Evolutionary conservation across 2,329 filamentous ascomycete genomes (phyloP), one percentile per base, ranked within the genome.

Genomic region (Leptographium wingfieldii): DNA sequence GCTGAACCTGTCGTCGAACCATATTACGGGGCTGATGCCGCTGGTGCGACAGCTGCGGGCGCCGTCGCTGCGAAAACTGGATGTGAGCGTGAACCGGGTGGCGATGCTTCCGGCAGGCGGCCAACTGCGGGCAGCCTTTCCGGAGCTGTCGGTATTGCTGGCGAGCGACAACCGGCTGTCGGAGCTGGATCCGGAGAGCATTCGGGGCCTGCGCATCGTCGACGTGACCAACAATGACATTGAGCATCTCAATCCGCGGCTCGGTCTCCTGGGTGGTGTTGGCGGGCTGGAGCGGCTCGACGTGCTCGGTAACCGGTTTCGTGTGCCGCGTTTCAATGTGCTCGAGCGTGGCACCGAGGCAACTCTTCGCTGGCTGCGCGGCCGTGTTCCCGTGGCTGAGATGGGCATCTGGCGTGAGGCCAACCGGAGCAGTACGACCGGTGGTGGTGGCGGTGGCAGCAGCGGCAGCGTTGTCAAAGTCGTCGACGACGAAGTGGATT

Each of bases 211-310:
- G 60, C 83, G 83, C 64, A 80, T 87, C 5, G 82, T 95, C 3
- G 90, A 95, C 69, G 83, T 90, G 10, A 84, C 83, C 64, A 92
- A 90, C 71, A 97, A 97, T 68, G 87, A 92, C 57, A 90, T 97
- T 63, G 81, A 82, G n/a, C 82, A 83, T 55, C 75, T 97, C 16
- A 89, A 94, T 62, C 87, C 92, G 0, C 83, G 86, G 9, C 79
- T 97, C 12, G 92, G 92, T 0, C 75, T 95, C 14, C 76, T 95
- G 0, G 85, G 86, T 29, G 86, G 85, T 1, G 77, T 71, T 5
- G 77, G 78, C 2, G 74, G 84, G 66, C 63, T 83, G 73, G 75
- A 87, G 77, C 72, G 81, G 59, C 75, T 96, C 11, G 87, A 95
- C 55, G 87, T 96, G 4, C 82, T 82, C 33, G 91, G 91, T 0